Evolutionary conservation across 768 basidiomycete species (phyloP), one percentile per base, ranked within the genome.

Genomic region (Pleurotus platypus): DNA sequence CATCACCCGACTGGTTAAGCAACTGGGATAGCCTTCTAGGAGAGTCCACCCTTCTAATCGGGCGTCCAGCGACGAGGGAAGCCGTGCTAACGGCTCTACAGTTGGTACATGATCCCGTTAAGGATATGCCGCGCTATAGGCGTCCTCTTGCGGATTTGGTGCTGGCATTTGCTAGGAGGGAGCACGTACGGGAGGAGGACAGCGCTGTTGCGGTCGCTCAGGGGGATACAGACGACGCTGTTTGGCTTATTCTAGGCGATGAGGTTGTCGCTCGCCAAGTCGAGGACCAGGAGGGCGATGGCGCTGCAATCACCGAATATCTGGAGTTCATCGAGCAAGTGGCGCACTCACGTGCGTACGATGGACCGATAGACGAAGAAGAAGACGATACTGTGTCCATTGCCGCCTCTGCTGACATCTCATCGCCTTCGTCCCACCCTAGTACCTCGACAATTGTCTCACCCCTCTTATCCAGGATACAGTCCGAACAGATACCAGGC

Each of bases 41-140:
- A n/a, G 83, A 83, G 58, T 66, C 76, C 13, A 72, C 70, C 0
- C 69, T 84, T 16, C 66, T 83, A 59, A 70, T 73, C 54, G 59
- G 66, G n/a, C 68, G 83, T 13, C 82, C 84, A 0, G 58, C 76
- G 15, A 87, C 89, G 2, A 74, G 86, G 18, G 64, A 72, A 37
- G 80, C 81, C 15, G 72, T 85, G 51, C 80, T 90, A 75, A 74
- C 78, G 16, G 74, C 80, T 2, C 71, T 92, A 35, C 75, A 83
- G 55, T 67, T 66, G 8, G 82, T 85, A 2, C 89, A 88, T 62
- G 81, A 85, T 12, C 81, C 79, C 27, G 78, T 92, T 39, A 83
- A 78, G 64, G 90, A 91, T 60, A 86, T 90, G 75, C 79, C 77
- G 30, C 70, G 72, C 9, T 89, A 91, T 66, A 77, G 90, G 40